Evolutionary conservation across 2,329 filamentous ascomycete species (phyloP), one percentile per base, ranked within the genome.

Genomic region (Apiospora phragmitis): DNA sequence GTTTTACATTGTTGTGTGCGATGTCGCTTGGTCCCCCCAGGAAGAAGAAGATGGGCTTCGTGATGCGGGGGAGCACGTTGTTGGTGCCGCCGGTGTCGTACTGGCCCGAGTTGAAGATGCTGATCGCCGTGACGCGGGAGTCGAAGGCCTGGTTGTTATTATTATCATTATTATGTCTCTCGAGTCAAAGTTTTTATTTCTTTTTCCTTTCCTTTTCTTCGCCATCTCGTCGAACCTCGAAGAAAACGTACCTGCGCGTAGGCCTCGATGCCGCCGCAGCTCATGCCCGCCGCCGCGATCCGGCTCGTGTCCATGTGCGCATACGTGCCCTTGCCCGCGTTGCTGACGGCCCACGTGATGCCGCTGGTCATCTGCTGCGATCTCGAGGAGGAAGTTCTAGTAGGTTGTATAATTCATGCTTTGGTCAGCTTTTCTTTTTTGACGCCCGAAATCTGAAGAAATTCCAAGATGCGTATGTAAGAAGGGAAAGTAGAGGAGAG

Each of bases 11-110:
- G 24, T 38, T n/a, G 66, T 68, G 49, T 7, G 66, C 66, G 43
- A 68, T 68, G 26, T 67, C 65, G 41, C n/a, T 32, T 9, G 65
- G 65, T 35, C 65, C 65, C 42, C 42, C 65, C n/a, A 67, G n/a
- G 42, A 67, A 67, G 41, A 67, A 67, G 42, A 67, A 67, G 65
- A 67, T 47, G 65, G 65, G 65, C 42, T 67, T 67, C 11, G 18
- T 26, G 65, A 67, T 26, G 38, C 42, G 38, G 4, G 38, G 38
- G n/a, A 67, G n/a, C n/a, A 45, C 43, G 41, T 41, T 43, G 18
- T 67, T 41, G n/a, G 65, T 67, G 65, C 42, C 65, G 65, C 12
- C 65, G 41, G 65, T 42, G 42, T 67, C 42, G 65, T 45, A 47
- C 65, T 45, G 38, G 65, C 65, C 65, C n/a, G 38, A 45, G 65